Conservation (phyloP, 192 early-diverging fungal genomes). For the Coemansia sp. region DNA sequence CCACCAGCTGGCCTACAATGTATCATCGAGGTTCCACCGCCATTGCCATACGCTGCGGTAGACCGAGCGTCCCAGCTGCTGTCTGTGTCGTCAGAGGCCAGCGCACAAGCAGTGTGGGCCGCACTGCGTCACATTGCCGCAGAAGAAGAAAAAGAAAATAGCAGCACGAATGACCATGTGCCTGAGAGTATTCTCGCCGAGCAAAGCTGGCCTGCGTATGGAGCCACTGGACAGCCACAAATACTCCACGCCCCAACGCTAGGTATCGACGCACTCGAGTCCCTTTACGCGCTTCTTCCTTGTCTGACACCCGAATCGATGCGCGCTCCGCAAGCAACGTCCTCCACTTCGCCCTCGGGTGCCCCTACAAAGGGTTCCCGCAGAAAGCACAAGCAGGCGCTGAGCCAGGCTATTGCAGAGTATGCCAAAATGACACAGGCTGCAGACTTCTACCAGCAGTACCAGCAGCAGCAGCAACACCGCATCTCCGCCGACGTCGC, state of each 20-base stretch:
- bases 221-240: constrained; percentile 26
- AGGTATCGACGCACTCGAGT: constrained; percentile 15
- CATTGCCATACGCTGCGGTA: not conserved
- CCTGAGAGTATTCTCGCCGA: constrained; percentile 16
- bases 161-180: not conserved
- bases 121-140: not conserved
- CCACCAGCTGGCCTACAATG: constrained; percentile 42
- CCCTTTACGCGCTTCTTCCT: constrained; percentile 21
- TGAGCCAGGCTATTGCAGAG: constrained; percentile 2
- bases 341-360: not conserved
- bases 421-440: not conserved
- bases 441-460: not conserved
- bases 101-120: constrained; percentile 24
- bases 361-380: not conserved
- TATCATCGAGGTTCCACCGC: constrained; percentile 20
- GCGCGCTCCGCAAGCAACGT: not conserved
- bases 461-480: not conserved
- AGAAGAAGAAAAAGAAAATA: not conserved
- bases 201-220: constrained; percentile 18
- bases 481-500: not conserved
- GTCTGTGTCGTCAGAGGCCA: constrained; percentile 25
- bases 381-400: not conserved
- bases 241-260: constrained; percentile 25
- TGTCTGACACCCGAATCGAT: constrained; percentile 10
- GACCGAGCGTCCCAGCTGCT: not conserved